Evolutionary conservation across 352 stramenopile species (phyloP).

Genomic region (Globisporangium emineosum): DNA sequence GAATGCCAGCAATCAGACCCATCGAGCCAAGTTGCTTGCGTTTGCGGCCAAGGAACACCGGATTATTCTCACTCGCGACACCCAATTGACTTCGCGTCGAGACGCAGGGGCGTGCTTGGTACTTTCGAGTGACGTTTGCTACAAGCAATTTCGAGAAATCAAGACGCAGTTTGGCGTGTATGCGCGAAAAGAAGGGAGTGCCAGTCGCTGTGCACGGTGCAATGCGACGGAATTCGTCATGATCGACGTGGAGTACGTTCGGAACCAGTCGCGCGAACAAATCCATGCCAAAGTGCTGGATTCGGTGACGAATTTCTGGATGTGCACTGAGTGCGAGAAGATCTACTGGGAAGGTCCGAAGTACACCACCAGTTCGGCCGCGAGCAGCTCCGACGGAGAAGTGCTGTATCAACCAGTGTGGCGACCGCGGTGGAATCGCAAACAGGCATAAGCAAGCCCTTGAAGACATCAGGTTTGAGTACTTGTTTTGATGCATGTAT

Average conservation of each 20-base stretch:
- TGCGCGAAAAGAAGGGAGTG: conserved; percentile 26
- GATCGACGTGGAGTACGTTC: conserved; percentile 27
- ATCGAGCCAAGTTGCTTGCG: conserved; percentile 36
- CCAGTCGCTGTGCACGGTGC: conserved; percentile 46
- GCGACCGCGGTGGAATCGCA: conserved; percentile 4
- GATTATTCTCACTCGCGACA: conserved; percentile 54
- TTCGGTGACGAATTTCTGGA: conserved; percentile 40
- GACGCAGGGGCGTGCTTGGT: conserved; percentile 55
- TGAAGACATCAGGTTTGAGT: not conserved
- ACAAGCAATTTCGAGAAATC: conserved; percentile 58
- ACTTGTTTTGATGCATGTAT: not conserved
- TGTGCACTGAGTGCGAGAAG: conserved; percentile 59
- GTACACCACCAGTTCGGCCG: conserved; percentile 29
- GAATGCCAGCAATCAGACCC: conserved; percentile 26
- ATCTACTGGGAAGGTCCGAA: conserved; percentile 82
- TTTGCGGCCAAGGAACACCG: conserved; percentile 34
- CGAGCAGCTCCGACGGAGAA: not conserved
- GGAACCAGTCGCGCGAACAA: conserved; percentile 24
- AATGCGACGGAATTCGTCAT: conserved; percentile 41
- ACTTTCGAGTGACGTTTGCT: conserved; percentile 42
- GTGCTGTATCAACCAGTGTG: conserved; percentile 10
- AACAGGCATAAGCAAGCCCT: not conserved
- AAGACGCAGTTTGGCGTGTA: conserved; percentile 54
- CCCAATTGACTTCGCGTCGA: conserved; percentile 31
- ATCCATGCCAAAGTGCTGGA: conserved; percentile 29